These are phyloP conservation scores for Dactylella cylindrospora DNA, from an alignment of 2,329 filamentous ascomycete genomes.

Conservation along the genomic window DNA sequence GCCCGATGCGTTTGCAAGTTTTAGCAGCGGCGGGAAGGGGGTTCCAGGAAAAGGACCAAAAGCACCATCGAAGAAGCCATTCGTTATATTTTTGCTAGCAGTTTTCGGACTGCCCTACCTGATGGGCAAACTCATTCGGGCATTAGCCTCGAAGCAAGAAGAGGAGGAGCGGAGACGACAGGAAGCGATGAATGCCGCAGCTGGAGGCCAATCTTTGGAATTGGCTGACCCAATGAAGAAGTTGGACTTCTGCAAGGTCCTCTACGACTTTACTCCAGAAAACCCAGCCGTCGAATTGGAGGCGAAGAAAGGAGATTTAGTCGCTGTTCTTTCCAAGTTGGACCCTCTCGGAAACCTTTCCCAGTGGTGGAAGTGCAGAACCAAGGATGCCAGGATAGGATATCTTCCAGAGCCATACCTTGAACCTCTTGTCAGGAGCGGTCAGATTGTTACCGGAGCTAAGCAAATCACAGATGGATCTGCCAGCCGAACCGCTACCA, in stretches of 20 bases:
- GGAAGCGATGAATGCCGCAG: conserved; percentile 51
- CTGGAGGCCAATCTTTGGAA: conserved; percentile 51
- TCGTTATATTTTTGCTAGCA: conserved; percentile 91
- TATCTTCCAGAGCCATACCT: conserved; percentile 91
- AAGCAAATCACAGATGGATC: conserved; percentile 55
- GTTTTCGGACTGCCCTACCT: conserved; percentile 95
- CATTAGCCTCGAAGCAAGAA: conserved; percentile 79
- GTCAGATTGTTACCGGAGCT: conserved; percentile 51
- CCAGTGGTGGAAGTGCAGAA: conserved; percentile 96
- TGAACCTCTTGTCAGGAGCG: conserved; percentile 67
- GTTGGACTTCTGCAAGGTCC: conserved; percentile 90
- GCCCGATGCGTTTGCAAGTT: conserved; percentile 84
- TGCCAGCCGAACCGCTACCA: conserved; percentile 49
- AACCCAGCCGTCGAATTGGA: conserved; percentile 75
- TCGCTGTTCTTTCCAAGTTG: conserved; percentile 87
- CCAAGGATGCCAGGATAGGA: conserved; percentile 83
- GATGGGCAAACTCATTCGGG: conserved; percentile 92
- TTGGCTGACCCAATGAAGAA: conserved; percentile 66
- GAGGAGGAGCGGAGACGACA: conserved; percentile 70
- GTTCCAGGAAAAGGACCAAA: conserved; percentile 67
- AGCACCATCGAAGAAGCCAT: conserved; percentile 86
- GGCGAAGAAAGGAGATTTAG: conserved; percentile 91
- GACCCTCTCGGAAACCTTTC: conserved; percentile 89
- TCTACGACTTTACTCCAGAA: conserved; percentile 92
- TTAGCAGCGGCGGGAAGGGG: conserved; percentile 55